Percentiles rank a stretch among this genome's conserved stretches.
Evolutionary conservation across 2,329 filamentous ascomycete genomes (phyloP).

Genomic region (Teratosphaeriaceae sp.): DNA sequence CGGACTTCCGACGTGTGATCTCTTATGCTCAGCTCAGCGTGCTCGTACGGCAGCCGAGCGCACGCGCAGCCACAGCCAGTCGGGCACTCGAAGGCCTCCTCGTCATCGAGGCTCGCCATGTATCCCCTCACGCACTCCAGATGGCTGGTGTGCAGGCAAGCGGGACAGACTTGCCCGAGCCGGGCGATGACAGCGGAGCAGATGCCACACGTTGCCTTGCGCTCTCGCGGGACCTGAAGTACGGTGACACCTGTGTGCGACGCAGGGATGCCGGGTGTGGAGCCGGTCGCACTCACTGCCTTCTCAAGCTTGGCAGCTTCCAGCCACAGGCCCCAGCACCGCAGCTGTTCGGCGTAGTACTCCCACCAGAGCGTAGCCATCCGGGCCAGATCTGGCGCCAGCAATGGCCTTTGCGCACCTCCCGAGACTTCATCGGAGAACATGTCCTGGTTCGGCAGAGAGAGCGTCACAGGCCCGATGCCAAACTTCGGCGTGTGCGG

Average conservation of each 20-base stretch:
- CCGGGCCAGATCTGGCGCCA: conserved; percentile 43
- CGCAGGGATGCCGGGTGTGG: neutral
- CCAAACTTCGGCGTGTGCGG: conserved; percentile 27
- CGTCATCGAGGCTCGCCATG: conserved; percentile 8
- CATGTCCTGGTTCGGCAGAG: conserved; percentile 49
- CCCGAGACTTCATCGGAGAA: conserved; percentile 46
- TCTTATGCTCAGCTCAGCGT: conserved; percentile 6
- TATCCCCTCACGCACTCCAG: conserved; percentile 18
- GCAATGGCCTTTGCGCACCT: conserved; percentile 39
- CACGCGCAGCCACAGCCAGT: conserved; percentile 28
- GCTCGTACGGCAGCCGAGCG: conserved; percentile 8
- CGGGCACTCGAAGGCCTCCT: conserved; percentile 20
- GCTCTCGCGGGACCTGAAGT: neutral
- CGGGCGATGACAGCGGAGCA: conserved; percentile 21
- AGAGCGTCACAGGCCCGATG: conserved; percentile 37
- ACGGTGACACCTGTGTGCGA: conserved; percentile 5
- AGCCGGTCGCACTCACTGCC: conserved; percentile 39
- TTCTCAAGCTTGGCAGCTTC: conserved; percentile 54
- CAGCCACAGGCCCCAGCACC: conserved; percentile 51
- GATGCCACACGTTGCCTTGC: conserved; percentile 20
- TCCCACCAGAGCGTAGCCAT: conserved; percentile 48
- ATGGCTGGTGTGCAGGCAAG: conserved; percentile 25
- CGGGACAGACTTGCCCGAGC: conserved; percentile 25
- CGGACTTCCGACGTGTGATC: neutral
- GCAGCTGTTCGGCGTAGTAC: conserved; percentile 52